Base-by-base conservation (phyloP, 2,329 filamentous ascomycete genomes). In the Penicillium oxalicum region DNA sequence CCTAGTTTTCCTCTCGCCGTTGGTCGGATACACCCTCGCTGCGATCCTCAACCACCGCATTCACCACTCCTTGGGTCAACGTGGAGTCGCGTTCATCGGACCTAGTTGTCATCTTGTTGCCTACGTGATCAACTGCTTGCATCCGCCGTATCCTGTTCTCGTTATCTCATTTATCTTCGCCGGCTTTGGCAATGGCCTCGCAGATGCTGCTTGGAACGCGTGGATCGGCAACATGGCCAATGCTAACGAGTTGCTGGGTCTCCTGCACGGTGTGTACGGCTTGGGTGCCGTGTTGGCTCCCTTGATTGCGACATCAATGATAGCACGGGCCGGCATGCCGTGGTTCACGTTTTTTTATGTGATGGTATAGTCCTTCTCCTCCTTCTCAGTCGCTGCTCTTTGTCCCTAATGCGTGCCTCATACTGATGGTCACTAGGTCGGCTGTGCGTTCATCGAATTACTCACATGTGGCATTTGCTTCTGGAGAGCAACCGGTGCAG, bases 331-430 rank as follows among this genome's bases (percentile, higher is more conserved):
- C 0, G 56, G 70, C 4, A 61, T 84, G 44, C 72, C 73, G 0
- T 93, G 88, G 88, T 88, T 84, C 58, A 74, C 74, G 9, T 91
- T 86, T 66, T 91, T 88, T 67, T 89, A 88, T 61, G 69, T 89
- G 48, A 86, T 90, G 82, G 81, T 86, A 60, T 53, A 8, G 6
- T 7, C 9, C 25, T 12, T 4, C 24, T 5, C 13, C 3, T 4
- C 12, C 1, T 11, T 3, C 2, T 32, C 11, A 1, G 18, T 18
- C 18, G 18, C 18, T 18, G 18, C 18, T 18, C 18, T 18, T 18
- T 18, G 18, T 18, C 18, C 18, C 18, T 2, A 18, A 18, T 2
- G 18, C 18, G 18, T 32, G 29, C 29, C 11, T 2, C 1, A 5
- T 18, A 12, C 36, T 45, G 26, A 50, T 2, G 13, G 51, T 45